Evolutionary conservation across 2,329 filamentous ascomycete genomes (phyloP).

Genomic region (Thelonectria discophora): DNA sequence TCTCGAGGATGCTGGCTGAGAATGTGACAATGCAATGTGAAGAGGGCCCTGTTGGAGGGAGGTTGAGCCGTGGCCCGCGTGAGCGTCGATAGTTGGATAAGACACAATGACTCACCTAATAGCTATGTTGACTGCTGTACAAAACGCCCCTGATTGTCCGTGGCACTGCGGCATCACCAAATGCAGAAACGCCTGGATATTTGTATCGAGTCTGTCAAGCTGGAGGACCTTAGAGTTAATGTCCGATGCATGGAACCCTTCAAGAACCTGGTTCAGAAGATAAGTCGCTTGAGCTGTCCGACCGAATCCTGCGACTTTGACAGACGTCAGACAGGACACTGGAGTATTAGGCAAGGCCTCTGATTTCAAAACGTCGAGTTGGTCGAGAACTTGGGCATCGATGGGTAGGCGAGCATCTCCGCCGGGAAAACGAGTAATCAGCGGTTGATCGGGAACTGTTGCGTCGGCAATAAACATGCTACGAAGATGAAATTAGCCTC

Average conservation of each 20-base stretch:
- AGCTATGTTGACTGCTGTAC: background rate
- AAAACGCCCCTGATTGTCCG: background rate
- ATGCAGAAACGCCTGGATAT: background rate
- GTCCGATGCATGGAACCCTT: background rate
- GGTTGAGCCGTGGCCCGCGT: background rate
- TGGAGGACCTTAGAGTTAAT: background rate
- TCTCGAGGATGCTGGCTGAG: background rate
- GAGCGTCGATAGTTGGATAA: no score
- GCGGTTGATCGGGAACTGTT: background rate
- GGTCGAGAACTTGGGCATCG: constrained; percentile 1
- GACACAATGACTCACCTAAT: constrained; percentile 1
- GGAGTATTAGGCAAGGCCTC: background rate
- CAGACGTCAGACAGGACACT: background rate
- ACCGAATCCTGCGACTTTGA: background rate
- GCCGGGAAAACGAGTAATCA: background rate
- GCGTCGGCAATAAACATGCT: constrained; percentile 2
- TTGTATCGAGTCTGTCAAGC: constrained; percentile 1
- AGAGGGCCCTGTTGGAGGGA: background rate
- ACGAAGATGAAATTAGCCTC: background rate
- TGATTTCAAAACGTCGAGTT: background rate
- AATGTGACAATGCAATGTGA: constrained; percentile 11
- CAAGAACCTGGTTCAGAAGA: constrained; percentile 10
- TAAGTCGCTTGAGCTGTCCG: constrained; percentile 8
- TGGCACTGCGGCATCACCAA: background rate
- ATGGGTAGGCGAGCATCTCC: constrained; percentile 1